Base-by-base conservation (phyloP, 441 rosid species). In the Euphorbia schlechtendalii region DNA sequence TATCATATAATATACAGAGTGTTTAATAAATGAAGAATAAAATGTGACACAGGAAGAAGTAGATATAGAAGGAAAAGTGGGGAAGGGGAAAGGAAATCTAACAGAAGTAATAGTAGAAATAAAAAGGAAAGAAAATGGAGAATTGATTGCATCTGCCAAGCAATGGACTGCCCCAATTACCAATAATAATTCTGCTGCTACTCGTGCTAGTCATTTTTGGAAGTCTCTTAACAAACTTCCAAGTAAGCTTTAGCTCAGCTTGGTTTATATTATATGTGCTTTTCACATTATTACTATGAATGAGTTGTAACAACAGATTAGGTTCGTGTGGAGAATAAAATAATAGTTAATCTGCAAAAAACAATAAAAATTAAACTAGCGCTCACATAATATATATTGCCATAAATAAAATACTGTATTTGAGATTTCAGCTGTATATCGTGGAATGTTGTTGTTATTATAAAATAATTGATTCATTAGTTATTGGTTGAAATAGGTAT, bases 91-190 rank as follows among this genome's bases (percentile, higher is more conserved):
- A 34, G 95, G 83, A 55, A 78, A 65, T 54, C 71, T 84, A 49
- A 53, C 81, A 32, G 72, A 81, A 12, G 84, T 79, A 64, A 46
- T 68, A 61, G 76, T 83, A 69, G 84, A 83, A 57, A 68, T 82
- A 3, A 65, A 64, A 73, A 82, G 72, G 69, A 83, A 76, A 56
- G 69, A 21, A 1, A 67, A 65, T 49, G 80, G 77, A 63, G 61
- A 82, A 21, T 13, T 80, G 7, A 73, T 90, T 71, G 95, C 89
- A 49, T 30, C 74, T 45, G 93, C 74, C 6, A 87, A 79, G 56
- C 74, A 75, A 58, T 82, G 92, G 92, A 75, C 81, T 77, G 76
- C 84, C 61, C 70, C 79, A 41, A 20, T 51, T 51, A 54, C 61
- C 51, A 46, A 51, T 12, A 8, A 71, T 8, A 32, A 43, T n/a